Percentiles rank a stretch among this genome's conserved stretches.
These are phyloP conservation scores for Agaricales sp. DNA, from an alignment of 1,284 basidiomycete species.

Conservation along the genomic window DNA sequence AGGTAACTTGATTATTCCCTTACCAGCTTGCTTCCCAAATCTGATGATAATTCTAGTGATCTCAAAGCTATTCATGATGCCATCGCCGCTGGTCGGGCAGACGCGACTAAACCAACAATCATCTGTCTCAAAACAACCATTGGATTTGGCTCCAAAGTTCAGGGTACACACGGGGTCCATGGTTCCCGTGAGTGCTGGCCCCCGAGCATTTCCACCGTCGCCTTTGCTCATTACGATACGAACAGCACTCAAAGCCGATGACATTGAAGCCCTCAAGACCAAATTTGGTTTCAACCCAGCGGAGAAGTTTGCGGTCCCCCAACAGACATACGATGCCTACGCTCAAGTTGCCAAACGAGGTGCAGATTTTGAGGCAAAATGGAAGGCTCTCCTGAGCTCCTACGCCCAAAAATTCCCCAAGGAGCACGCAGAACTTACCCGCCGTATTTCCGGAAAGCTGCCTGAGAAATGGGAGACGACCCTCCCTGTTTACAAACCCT, in stretches of 20 bases:
- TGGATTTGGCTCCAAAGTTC: constrained; percentile 86
- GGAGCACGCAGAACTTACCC: constrained; percentile 79
- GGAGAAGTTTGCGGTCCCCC: constrained; percentile 72
- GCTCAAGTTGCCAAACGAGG: constrained; percentile 60
- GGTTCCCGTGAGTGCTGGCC: constrained; percentile 59
- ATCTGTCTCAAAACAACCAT: constrained; percentile 87
- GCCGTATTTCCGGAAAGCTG: constrained; percentile 78
- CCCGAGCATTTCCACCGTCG: constrained; percentile 1
- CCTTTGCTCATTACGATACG: constrained; percentile 4
- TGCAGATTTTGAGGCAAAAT: constrained; percentile 64
- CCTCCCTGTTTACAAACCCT: constrained; percentile 76
- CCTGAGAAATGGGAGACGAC: constrained; percentile 81
- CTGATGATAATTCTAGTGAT: constrained; percentile 38
- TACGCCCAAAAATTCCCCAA: constrained; percentile 76
- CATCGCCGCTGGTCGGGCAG: constrained; percentile 68
- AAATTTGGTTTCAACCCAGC: constrained; percentile 81
- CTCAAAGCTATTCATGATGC: constrained; percentile 73
- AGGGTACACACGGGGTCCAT: constrained; percentile 91
- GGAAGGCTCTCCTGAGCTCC: constrained; percentile 62
- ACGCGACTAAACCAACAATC: constrained; percentile 78
- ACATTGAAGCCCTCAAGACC: constrained; percentile 76
- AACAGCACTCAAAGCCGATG: constrained; percentile 85
- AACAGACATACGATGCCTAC: constrained; percentile 69
- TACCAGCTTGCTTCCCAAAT: not conserved
- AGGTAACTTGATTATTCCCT: constrained; percentile 30